Percentiles rank a stretch among this genome's conserved stretches.
These are phyloP conservation scores for Middelhovenomyces tepae DNA, from an alignment of 805 yeast species.

Conservation along the genomic window DNA sequence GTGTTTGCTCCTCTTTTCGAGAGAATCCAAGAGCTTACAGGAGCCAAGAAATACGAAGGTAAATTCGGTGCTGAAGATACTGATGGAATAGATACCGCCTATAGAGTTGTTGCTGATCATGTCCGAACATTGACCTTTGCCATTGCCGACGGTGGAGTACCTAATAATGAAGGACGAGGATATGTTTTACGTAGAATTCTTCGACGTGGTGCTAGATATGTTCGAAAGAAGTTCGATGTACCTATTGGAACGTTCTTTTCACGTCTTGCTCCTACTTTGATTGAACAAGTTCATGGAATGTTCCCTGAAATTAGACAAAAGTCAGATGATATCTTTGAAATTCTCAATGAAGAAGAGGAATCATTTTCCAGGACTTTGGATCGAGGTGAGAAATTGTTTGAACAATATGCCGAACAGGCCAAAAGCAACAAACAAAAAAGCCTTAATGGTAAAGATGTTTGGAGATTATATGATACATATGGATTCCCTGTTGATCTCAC, in stretches of 20 bases:
- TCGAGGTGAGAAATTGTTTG: slow-evolving; percentile 95
- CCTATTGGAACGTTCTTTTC: slow-evolving; percentile 94
- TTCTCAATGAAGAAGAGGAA: slow-evolving; percentile 90
- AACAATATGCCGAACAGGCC: slow-evolving; percentile 83
- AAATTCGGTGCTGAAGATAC: slow-evolving; percentile 85
- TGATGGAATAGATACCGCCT: slow-evolving; percentile 96
- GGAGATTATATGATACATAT: slow-evolving; percentile 97
- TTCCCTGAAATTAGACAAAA: slow-evolving; percentile 86
- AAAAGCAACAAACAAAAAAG: slow-evolving; percentile 63
- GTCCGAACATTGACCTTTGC: slow-evolving; percentile 96
- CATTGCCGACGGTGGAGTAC: slow-evolving; percentile 97
- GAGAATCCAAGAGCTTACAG: slow-evolving; percentile 85
- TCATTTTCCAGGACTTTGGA: slow-evolving; percentile 93
- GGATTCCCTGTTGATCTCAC: slow-evolving; percentile 99
- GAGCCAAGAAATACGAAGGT: slow-evolving; percentile 85
- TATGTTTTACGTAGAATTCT: slow-evolving; percentile 93
- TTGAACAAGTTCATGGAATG: slow-evolving; percentile 73
- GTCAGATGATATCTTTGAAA: slow-evolving; percentile 71
- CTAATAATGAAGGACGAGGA: slow-evolving; percentile 98
- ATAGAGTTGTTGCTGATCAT: slow-evolving; percentile 96
- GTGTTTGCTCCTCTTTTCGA: slow-evolving; percentile 85
- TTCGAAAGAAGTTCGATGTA: slow-evolving; percentile 89
- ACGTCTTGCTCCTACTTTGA: slow-evolving; percentile 83
- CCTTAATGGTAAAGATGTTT: slow-evolving; percentile 87
- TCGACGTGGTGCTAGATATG: slow-evolving; percentile 97